Evolutionary conservation across 139 green algal genomes (phyloP).

Genomic region (Tetradesmus obliquus): DNA sequence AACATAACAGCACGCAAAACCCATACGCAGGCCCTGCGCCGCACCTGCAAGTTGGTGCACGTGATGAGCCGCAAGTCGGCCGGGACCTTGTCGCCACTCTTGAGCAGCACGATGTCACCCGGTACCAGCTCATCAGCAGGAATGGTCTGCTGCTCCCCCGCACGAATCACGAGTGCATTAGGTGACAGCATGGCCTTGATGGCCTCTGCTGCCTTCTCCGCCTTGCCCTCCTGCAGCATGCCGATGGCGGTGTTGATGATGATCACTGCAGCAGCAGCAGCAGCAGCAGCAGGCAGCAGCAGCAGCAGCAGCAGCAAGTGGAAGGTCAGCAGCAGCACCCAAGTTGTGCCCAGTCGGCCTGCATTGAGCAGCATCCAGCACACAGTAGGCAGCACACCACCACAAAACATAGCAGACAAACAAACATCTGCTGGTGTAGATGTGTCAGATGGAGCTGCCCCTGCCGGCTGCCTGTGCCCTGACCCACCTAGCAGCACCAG

Average conservation of each 20-base stretch:
- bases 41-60: constrained; percentile 67
- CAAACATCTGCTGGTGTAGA: not conserved
- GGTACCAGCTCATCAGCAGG: constrained; percentile 72
- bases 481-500: constrained; percentile 36
- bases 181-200: constrained; percentile 56
- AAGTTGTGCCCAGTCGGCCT: not conserved
- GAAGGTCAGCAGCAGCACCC: not conserved
- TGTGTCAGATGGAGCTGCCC: not conserved
- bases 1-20: not conserved
- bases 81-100: constrained; percentile 75
- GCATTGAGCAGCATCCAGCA: not conserved
- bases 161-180: constrained; percentile 23
- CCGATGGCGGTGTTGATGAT: constrained; percentile 31
- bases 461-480: not conserved
- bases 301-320: not conserved
- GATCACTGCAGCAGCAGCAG: constrained; percentile 1
- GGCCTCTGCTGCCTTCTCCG: constrained; percentile 52
- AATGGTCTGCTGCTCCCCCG: constrained; percentile 45
- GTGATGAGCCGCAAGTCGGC: constrained; percentile 75
- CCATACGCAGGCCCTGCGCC: not conserved
- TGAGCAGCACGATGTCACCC: constrained; percentile 79
- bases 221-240: constrained; percentile 52
- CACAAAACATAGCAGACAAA: not conserved
- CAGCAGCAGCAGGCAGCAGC: not conserved
- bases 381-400: not conserved